These are phyloP conservation scores for Capniomyces stellatus DNA, from an alignment of 371 early-diverging fungal species.

Conservation along the genomic window DNA sequence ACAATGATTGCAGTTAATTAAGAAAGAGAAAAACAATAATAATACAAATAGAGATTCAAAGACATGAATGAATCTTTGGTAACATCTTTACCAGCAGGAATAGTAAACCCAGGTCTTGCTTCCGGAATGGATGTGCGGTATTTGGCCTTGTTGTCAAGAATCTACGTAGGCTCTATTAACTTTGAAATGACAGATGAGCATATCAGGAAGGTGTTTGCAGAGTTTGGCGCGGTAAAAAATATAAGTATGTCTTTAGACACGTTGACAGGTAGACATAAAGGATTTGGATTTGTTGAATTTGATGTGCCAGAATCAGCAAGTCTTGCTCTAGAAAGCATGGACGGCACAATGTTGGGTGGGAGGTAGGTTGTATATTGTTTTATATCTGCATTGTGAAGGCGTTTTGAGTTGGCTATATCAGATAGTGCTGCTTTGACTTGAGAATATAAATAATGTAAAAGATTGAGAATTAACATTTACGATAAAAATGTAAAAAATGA, in stretches of 20 bases:
- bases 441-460: background rate
- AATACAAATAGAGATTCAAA: slow-evolving; percentile 10
- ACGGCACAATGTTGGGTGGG: slow-evolving; percentile 42
- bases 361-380: background rate
- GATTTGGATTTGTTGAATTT: slow-evolving; percentile 73
- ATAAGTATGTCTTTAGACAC: slow-evolving; percentile 57
- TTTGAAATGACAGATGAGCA: slow-evolving; percentile 57
- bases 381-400: too few species aligned
- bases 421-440: background rate
- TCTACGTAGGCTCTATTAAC: slow-evolving; percentile 67
- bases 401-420: background rate
- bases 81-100: slow-evolving; percentile 4
- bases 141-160: slow-evolving; percentile 39
- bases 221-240: slow-evolving; percentile 51
- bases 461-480: background rate
- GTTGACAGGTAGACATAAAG: slow-evolving; percentile 52
- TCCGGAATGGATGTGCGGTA: slow-evolving; percentile 30
- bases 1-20: too few species aligned
- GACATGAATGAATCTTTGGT: slow-evolving; percentile 13
- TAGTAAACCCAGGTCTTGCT: slow-evolving; percentile 22
- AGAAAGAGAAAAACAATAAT: too few species aligned
- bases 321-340: slow-evolving; percentile 45
- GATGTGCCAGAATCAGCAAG: slow-evolving; percentile 64
- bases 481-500: background rate
- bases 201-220: slow-evolving; percentile 44